Percentiles rank a stretch among this genome's conserved stretches.
These are phyloP conservation scores for Dioscorea zingiberensis DNA, from an alignment of 106 monocot species.

Conservation along the genomic window DNA sequence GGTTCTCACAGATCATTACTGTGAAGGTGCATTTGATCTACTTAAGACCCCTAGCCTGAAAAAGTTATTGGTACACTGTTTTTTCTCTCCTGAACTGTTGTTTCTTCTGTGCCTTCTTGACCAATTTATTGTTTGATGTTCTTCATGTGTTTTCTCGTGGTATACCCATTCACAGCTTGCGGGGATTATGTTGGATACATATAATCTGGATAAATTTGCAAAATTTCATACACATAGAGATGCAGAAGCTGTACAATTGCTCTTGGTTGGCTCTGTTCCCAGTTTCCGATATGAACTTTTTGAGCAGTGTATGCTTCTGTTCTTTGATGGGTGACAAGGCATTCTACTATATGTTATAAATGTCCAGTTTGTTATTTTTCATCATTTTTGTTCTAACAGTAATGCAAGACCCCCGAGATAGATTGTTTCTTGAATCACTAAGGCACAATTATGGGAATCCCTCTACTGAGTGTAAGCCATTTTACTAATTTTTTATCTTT, in stretches of 20 bases:
- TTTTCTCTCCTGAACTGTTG: background rate
- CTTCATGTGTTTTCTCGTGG: no score
- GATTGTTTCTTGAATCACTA: conserved; percentile 32
- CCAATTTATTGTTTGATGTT: no score
- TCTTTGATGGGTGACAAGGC: background rate
- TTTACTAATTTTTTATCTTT: background rate
- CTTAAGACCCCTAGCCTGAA: conserved; percentile 37
- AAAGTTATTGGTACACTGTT: conserved; percentile 31
- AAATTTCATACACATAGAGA: conserved; percentile 36
- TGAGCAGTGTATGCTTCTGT: conserved; percentile 33
- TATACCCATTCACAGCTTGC: conserved; percentile 31
- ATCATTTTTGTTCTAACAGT: conserved; percentile 13
- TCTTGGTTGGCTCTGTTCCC: conserved; percentile 31
- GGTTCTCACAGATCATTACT: conserved; percentile 48
- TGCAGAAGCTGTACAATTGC: conserved; percentile 52
- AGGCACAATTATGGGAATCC: conserved; percentile 24
- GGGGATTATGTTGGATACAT: conserved; percentile 53
- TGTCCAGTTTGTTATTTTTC: background rate
- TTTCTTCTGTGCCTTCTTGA: background rate
- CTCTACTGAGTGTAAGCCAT: conserved; percentile 26
- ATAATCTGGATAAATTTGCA: conserved; percentile 22
- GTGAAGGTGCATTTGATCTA: conserved; percentile 50
- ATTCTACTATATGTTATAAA: background rate
- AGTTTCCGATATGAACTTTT: conserved; percentile 34
- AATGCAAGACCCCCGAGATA: conserved; percentile 36